Base-by-base conservation (phyloP, 495 filamentous ascomycete genomes). In the Cryomyces antarcticus region DNA sequence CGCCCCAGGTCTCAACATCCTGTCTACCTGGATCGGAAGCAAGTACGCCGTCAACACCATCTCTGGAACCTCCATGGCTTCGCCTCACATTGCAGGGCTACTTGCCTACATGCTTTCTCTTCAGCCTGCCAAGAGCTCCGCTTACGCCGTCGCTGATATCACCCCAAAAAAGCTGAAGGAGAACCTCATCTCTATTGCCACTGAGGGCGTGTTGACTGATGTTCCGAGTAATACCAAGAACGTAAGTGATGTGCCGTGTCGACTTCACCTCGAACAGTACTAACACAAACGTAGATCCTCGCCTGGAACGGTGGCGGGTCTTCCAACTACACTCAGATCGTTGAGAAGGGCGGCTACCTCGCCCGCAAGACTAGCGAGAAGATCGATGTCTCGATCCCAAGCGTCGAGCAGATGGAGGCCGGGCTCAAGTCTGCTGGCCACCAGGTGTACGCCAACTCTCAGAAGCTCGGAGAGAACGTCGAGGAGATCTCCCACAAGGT, bases 21-120 rank as follows among this genome's bases (percentile, higher is more conserved):
- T 80, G 44, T 96, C 92, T 30, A 94, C 89, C 62, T 99, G 92
- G 92, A 89, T 85, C 54, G 92, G 92, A 56, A 84, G 80, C 77
- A 77, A 88, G 58, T 77, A 81, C 56, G 86, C 87, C 52, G 70
- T 77, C 65, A 99, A 99, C 73, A 93, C 82, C 60, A 99, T 99
- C 67, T 99, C 92, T 28, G 92, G 92, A 52, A 99, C 92, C 45
- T 99, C 92, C 28, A 99, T 99, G 92, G 92, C 92, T 43, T 95
- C 88, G 30, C 92, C 92, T 52, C 92, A 99, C 58, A 82, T 99
- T 55, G 79, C 78, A 46, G 92, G 92, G 73, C 80, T 99, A 41
- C 68, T 94, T 51, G 92, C 92, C 62, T 99, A 99, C 71, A 82
- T 88, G 64, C 77, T 99, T 37, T 99, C 92, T 45, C 80, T 99